Evolutionary conservation across 2,329 filamentous ascomycete genomes (phyloP), one percentile per base, ranked within the genome.

Genomic region (Grosmannia huntii): DNA sequence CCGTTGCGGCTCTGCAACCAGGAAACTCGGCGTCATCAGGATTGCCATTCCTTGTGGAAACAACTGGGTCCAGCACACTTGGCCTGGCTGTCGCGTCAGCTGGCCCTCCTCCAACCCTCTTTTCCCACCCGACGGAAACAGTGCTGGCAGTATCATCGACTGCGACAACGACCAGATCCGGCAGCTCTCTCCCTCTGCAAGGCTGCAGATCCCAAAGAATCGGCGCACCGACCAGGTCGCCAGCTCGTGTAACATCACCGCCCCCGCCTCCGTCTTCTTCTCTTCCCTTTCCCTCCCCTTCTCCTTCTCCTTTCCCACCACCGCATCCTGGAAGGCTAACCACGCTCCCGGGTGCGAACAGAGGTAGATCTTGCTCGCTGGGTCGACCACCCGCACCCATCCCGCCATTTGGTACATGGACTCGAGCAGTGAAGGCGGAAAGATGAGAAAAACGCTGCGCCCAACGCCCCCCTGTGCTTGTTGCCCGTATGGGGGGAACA

Each of bases 1-100:
- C 27, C 65, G 69, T 3, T 64, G 62, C 2, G 77, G 76, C 55
- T 79, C 74, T 0, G 75, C 72, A 12, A 77, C 66, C 1, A 75
- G 65, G 54, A 80, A 78, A 61, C 76, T 79, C 5, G 77, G 77
- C 0, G 76, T 78, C 4, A 80, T 64, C 1, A 79, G 63, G n/a
- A 79, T 69, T 5, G 69, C 74, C 7, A 71, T 68, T 0, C 76
- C 75, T 25, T 68, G 65, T 2, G 76, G 75, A 56, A 80, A 77
- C 3, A 80, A 63, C 3, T 69, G 69, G 1, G 68, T 74, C 38
- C 73, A 60, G 9, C 64, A 66, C 6, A 76, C 64, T 21, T 67
- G 67, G 0, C 71, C 72, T 0, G 72, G 66, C 4, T 12, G 38
- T 3, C 16, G 49, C 21, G 21, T 21, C 21, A 10, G 46, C 21